Evolutionary conservation across 768 basidiomycete genomes (phyloP).

Genomic region (Trametes elegans): DNA sequence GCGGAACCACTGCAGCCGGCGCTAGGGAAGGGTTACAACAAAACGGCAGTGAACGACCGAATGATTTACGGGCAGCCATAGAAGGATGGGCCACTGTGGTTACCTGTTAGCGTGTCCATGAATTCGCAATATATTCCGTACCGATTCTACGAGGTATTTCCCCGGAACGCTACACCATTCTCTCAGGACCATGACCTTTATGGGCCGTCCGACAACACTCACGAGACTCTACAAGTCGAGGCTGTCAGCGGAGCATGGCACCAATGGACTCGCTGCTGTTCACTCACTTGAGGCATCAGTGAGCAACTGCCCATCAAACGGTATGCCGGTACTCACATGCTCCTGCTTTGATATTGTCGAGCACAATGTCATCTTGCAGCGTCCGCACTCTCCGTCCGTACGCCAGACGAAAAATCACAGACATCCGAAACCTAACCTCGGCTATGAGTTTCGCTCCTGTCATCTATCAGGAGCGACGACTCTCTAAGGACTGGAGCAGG

Average conservation of each 20-base stretch:
- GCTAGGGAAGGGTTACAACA: not conserved
- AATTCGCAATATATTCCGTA: not conserved
- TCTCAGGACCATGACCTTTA: too few species aligned
- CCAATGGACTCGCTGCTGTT: not conserved
- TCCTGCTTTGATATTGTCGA: not conserved
- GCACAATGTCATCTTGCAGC: conserved; percentile 1
- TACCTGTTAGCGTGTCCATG: not conserved
- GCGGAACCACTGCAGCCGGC: conserved; percentile 10
- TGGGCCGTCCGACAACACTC: not conserved
- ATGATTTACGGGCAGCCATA: not conserved
- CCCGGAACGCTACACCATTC: conserved; percentile 8
- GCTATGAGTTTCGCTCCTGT: too few species aligned
- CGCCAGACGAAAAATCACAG: conserved; percentile 4
- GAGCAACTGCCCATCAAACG: not conserved
- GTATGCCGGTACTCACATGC: not conserved
- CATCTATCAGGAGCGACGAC: too few species aligned
- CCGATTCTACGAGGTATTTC: conserved; percentile 9
- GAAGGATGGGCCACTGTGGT: conserved; percentile 4
- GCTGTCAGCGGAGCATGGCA: not conserved
- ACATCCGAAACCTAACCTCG: conserved; percentile 4
- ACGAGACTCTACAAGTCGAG: not conserved
- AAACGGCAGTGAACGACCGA: not conserved
- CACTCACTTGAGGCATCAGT: not conserved
- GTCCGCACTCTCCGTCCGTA: conserved; percentile 3
- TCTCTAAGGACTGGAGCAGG: too few species aligned